Evolutionary conservation across 2,329 filamentous ascomycete species (phyloP).

Genomic region (Hypoxylon sp.): DNA sequence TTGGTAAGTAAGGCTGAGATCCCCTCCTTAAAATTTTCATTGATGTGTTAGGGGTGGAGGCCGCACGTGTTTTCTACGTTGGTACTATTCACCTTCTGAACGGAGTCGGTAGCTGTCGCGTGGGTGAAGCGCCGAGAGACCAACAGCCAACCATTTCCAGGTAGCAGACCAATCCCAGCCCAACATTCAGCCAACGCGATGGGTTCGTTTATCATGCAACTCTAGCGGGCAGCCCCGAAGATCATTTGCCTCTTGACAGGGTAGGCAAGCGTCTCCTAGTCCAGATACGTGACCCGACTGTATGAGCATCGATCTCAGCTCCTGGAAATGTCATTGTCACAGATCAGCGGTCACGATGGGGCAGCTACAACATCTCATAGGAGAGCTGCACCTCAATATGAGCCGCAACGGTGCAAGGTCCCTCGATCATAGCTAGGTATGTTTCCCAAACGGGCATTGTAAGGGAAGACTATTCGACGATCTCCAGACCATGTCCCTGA

Average conservation of each 20-base stretch:
- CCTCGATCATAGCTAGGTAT: constrained; percentile 4
- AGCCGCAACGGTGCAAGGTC: constrained; percentile 28
- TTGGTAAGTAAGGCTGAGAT: constrained; percentile 19
- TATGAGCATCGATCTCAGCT: constrained; percentile 3
- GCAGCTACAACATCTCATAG: constrained; percentile 17
- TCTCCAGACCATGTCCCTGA: constrained; percentile 21
- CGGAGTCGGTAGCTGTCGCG: constrained; percentile 1
- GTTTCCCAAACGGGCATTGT: constrained; percentile 34
- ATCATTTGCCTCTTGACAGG: constrained; percentile 22
- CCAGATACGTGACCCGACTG: constrained; percentile 13
- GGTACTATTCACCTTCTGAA: background rate
- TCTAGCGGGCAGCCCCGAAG: background rate
- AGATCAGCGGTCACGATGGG: constrained; percentile 15
- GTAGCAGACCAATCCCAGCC: background rate
- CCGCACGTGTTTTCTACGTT: constrained; percentile 20
- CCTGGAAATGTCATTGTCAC: background rate
- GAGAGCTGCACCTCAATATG: constrained; percentile 5
- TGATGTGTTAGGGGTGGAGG: constrained; percentile 7
- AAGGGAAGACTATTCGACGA: constrained; percentile 34
- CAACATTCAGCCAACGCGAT: constrained; percentile 1
- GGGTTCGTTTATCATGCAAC: constrained; percentile 10
- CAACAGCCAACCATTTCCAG: background rate
- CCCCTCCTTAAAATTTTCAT: constrained; percentile 29
- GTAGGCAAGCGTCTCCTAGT: background rate
- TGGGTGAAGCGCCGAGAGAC: constrained; percentile 11